Evolutionary conservation across 768 basidiomycete species (phyloP).

Genomic region (Clavaria fumosa): DNA sequence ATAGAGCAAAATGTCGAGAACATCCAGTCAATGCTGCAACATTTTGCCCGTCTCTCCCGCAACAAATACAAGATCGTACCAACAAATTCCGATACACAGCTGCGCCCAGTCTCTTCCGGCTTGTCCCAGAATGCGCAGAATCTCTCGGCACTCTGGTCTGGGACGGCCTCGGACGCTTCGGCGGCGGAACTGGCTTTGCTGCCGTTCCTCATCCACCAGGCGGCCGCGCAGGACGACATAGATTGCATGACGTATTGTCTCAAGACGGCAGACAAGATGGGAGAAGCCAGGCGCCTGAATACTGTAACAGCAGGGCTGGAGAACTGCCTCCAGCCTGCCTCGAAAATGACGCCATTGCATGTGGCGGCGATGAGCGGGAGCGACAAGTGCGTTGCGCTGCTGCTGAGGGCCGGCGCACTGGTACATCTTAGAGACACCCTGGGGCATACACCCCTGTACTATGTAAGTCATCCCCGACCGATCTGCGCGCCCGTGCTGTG

Average conservation of each 20-base stretch:
- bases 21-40: slow-evolving; percentile 49
- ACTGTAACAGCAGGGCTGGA: slow-evolving; percentile 36
- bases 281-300: slow-evolving; percentile 13
- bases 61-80: slow-evolving; percentile 22
- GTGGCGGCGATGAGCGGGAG: slow-evolving; percentile 62
- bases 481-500: background rate
- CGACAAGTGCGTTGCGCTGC: slow-evolving; percentile 23
- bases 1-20: slow-evolving; percentile 38
- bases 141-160: slow-evolving; percentile 54
- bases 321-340: slow-evolving; percentile 55
- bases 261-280: slow-evolving; percentile 17
- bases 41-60: slow-evolving; percentile 49
- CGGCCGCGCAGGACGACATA: slow-evolving; percentile 54
- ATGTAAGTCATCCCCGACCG: slow-evolving; percentile 29
- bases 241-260: slow-evolving; percentile 51
- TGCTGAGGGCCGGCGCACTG: slow-evolving; percentile 61
- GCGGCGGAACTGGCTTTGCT: slow-evolving; percentile 55
- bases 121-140: slow-evolving; percentile 27
- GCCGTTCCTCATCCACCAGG: slow-evolving; percentile 67
- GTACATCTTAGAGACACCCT: slow-evolving; percentile 70
- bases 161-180: slow-evolving; percentile 62
- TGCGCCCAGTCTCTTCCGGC: slow-evolving; percentile 26
- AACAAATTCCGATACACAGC: slow-evolving; percentile 20
- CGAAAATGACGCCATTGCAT: slow-evolving; percentile 65
- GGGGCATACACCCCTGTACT: slow-evolving; percentile 76